Evolutionary conservation across 257 asterid genomes (phyloP), one percentile per base, ranked within the genome.

Genomic region (Ligustrum vulgare): DNA sequence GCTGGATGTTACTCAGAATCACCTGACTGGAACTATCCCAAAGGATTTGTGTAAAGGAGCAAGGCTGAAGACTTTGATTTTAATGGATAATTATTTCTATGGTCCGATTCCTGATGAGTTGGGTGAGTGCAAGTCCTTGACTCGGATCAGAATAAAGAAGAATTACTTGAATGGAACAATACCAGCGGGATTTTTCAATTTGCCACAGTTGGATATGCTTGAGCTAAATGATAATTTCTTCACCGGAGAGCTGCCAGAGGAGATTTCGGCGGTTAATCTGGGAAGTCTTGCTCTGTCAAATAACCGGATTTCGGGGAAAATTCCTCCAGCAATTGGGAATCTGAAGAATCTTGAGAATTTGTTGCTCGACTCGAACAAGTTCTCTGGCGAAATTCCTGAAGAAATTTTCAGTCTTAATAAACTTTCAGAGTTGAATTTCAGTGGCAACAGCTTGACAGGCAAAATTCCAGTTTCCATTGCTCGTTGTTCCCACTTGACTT

Each of bases 1-100:
- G 4, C 89, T 95, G 23, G 99, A 95, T 70, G 92, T 93, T 25
- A 25, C 97, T 8, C 13, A 76, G 7, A 95, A 95, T 47, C 99
- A 87, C 47, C 74, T 93, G 7, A 88, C 98, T 0, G 99, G 97
- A 2, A 72, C 80, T 0, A 80, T 95, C 8, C 99, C 98, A 0
- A 84, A 71, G 74, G 88, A 84, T 31, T 77, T 95, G 41, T 95
- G 99, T 39, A 79, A 60, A 72, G 96, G 97, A 6, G 89, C 87
- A 18, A 84, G 43, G 62, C 76, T 95, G 78, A 64, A 47, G 67
- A 83, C 67, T 0, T 72, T 91, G 75, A 81, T 93, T 36, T 72
- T 93, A 39, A 93, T 93, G 98, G 72, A 86, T 0, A 91, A 90
- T 69, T 84, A 66, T 23, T 87, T 93, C 45, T 73, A 70, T 5